Conservation (phyloP, 345 rosid species). For the Arabidopsis arenosa region DNA sequence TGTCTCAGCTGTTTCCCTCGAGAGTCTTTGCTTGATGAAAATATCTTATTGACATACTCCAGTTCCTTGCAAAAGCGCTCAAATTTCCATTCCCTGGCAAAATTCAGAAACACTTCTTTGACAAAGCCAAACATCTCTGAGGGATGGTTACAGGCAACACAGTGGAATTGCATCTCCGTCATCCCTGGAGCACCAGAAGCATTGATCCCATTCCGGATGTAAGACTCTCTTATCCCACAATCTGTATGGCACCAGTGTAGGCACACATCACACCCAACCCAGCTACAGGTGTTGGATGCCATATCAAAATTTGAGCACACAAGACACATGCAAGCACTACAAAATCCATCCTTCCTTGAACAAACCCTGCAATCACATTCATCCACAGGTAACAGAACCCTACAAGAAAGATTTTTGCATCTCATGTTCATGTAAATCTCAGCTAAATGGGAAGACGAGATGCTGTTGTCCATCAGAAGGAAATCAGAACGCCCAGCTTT, state of each 20-base stretch:
- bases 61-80: slow-evolving; percentile 79
- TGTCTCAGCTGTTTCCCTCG: slow-evolving; percentile 84
- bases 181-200: slow-evolving; percentile 60
- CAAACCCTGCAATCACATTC: slow-evolving; percentile 97
- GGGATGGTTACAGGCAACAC: slow-evolving; percentile 94
- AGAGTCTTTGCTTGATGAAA: slow-evolving; percentile 75
- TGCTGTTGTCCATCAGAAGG: slow-evolving; percentile 59
- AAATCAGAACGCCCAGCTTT: slow-evolving; percentile 72
- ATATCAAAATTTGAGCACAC: slow-evolving; percentile 90
- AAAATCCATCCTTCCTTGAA: slow-evolving; percentile 80
- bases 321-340: slow-evolving; percentile 96
- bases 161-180: slow-evolving; percentile 89
- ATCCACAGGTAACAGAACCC: slow-evolving; percentile 78
- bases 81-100: slow-evolving; percentile 76
- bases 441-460: slow-evolving; percentile 75
- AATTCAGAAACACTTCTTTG: slow-evolving; percentile 88
- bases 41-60: slow-evolving; percentile 86
- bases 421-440: slow-evolving; percentile 81
- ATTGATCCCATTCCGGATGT: slow-evolving; percentile 76
- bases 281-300: slow-evolving; percentile 95
- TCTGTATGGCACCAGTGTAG: slow-evolving; percentile 98
- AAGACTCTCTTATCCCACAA: slow-evolving; percentile 80
- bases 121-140: slow-evolving; percentile 99
- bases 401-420: slow-evolving; percentile 82
- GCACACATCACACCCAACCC: slow-evolving; percentile 99